These are phyloP conservation scores for Taphrina confusa DNA, from an alignment of 1,139 yeast species.

Conservation along the genomic window DNA sequence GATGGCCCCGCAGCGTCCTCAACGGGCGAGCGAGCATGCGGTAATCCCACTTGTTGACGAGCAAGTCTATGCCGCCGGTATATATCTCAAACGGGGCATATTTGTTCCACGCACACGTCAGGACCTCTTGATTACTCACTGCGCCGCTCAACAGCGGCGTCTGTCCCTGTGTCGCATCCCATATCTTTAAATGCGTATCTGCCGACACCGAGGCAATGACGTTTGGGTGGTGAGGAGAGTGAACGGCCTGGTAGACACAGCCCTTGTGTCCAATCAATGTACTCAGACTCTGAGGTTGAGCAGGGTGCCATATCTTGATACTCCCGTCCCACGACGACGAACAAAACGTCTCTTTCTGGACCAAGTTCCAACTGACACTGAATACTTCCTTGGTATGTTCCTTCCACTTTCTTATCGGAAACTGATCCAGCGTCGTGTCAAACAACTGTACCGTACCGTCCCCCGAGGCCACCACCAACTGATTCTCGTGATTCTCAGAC, in stretches of 20 bases:
- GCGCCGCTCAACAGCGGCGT: conserved; percentile 66
- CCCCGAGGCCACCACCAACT: conserved; percentile 77
- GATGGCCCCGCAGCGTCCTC: conserved; percentile 82
- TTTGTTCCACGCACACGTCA: conserved; percentile 87
- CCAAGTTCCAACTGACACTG: conserved; percentile 80
- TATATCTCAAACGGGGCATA: conserved; percentile 77
- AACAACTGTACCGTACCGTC: conserved; percentile 85
- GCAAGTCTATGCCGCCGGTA: conserved; percentile 85
- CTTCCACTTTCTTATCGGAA: conserved; percentile 72
- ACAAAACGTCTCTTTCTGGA: conserved; percentile 69
- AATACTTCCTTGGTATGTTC: conserved; percentile 90
- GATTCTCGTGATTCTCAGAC: conserved; percentile 90
- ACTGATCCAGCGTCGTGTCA: conserved; percentile 66
- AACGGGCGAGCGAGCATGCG: conserved; percentile 68
- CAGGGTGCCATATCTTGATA: conserved; percentile 55
- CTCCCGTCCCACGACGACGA: conserved; percentile 93
- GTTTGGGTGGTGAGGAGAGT: conserved; percentile 82
- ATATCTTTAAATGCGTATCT: conserved; percentile 71
- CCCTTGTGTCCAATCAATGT: conserved; percentile 30
- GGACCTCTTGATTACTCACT: conserved; percentile 78
- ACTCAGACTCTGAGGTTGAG: conserved; percentile 11
- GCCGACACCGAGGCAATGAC: conserved; percentile 75
- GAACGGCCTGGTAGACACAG: conserved; percentile 64
- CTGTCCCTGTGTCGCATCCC: conserved; percentile 76
- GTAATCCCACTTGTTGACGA: conserved; percentile 82